Percentiles rank a stretch among this genome's conserved stretches.
These are phyloP conservation scores for Candida berthetii DNA, from an alignment of 805 yeast species.

Conservation along the genomic window DNA sequence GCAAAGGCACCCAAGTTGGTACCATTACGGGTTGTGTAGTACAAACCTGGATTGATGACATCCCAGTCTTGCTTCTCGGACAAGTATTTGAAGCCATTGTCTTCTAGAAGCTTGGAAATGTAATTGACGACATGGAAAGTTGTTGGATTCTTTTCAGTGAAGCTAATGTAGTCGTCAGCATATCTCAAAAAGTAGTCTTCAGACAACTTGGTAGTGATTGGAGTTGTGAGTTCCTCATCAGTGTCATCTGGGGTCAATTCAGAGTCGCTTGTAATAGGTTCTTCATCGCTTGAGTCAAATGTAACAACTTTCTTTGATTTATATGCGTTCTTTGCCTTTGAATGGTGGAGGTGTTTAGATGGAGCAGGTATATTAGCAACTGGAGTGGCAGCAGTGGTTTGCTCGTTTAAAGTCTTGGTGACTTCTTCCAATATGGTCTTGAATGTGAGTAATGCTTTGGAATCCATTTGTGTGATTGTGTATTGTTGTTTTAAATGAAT, in stretches of 20 bases:
- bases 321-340: background rate
- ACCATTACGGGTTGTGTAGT: slow-evolving; percentile 65
- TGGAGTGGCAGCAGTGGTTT: no score
- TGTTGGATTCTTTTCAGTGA: slow-evolving; percentile 70
- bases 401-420: no score
- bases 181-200: slow-evolving; percentile 21
- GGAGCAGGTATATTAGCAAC: no score
- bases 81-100: slow-evolving; percentile 58
- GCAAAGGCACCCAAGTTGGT: slow-evolving; percentile 64
- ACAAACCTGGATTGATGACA: slow-evolving; percentile 40
- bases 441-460: no score
- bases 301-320: slow-evolving; percentile 5
- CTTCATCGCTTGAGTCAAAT: slow-evolving; percentile 8
- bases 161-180: slow-evolving; percentile 54
- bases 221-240: background rate
- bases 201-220: background rate
- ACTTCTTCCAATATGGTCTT: no score
- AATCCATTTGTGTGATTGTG: no score
- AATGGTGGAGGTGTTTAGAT: background rate
- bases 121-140: slow-evolving; percentile 62
- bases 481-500: no score
- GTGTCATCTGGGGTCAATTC: background rate
- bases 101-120: slow-evolving; percentile 41
- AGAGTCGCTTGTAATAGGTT: background rate
- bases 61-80: slow-evolving; percentile 48